Base-by-base conservation (phyloP, 495 filamentous ascomycete species). In the Neurospora terricola region DNA sequence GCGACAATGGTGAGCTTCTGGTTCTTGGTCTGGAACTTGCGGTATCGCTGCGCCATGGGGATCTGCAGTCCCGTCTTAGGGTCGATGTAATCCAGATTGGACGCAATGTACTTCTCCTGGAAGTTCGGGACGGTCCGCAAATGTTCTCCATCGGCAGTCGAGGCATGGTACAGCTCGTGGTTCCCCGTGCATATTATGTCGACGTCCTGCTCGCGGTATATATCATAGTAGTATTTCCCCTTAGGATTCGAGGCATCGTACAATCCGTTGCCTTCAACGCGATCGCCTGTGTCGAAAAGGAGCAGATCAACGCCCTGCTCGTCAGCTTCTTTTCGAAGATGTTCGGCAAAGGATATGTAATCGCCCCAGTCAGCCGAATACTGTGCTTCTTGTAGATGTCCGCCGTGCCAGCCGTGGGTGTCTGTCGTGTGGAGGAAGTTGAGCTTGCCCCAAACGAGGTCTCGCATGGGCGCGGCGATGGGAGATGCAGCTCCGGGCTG, bases 321-420 rank as follows among this genome's bases (percentile, higher is more conserved):
- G 77, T 98, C 92, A 30, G 93, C 93, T 78, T 87, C 90, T 75
- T 88, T 84, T 34, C 89, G 91, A 87, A 99, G 89, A 76, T 93
- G 93, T 39, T 89, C 82, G 27, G 94, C 89, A 78, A 99, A 97
- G 11, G 96, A 98, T 76, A 98, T 87, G 82, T 98, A 99, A 83
- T 99, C 96, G 42, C 96, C 96, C 92, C 96, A 98, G 80, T 98
- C 96, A 43, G 93, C 96, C 18, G 93, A 94, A 80, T 93, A 99
- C 36, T 93, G 94, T 1, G 94, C 92, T 90, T 99, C 96, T 83
- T 93, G 91, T 8, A 98, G 83, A 87, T 99, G 96, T 34, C 96
- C 96, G 10, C 88, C 94, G 76, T 95, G 90, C 96, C 96, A 99
- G 76, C 96, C 94, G 84, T 99, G 96, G 23, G 91, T 95, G 83